These are phyloP conservation scores for Mortierella sp. DNA, from an alignment of 371 early-diverging fungal genomes.

Conservation along the genomic window DNA sequence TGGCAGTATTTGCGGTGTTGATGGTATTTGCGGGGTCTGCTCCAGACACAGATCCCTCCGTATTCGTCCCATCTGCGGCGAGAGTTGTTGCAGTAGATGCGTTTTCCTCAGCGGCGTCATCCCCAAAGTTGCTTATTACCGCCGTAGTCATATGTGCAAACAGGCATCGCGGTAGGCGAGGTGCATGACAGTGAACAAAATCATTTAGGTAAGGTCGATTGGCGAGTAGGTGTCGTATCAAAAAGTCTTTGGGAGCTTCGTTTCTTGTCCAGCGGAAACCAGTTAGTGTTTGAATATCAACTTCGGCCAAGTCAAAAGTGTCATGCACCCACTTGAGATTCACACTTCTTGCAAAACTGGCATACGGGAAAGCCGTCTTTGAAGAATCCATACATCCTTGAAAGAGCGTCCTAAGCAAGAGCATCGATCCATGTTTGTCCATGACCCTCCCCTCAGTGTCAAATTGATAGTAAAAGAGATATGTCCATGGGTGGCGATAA, in stretches of 20 bases:
- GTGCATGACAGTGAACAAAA: constrained; percentile 50
- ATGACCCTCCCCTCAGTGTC: constrained; percentile 46
- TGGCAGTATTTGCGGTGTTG: constrained; percentile 23
- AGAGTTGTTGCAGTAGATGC: not conserved
- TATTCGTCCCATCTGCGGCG: constrained; percentile 4
- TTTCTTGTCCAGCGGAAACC: constrained; percentile 53
- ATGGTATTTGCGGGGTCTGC: constrained; percentile 17
- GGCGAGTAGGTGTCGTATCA: constrained; percentile 47
- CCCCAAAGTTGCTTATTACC: constrained; percentile 6
- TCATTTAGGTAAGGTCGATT: constrained; percentile 46
- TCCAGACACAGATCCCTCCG: constrained; percentile 12
- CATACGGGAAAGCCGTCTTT: constrained; percentile 35
- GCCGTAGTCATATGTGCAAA: constrained; percentile 32
- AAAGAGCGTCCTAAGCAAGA: constrained; percentile 51
- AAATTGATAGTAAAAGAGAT: constrained; percentile 49
- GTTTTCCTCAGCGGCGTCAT: constrained; percentile 11
- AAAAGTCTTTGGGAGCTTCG: constrained; percentile 47
- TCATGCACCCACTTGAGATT: constrained; percentile 56
- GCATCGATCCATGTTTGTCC: constrained; percentile 52
- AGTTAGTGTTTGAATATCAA: constrained; percentile 46
- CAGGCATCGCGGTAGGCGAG: constrained; percentile 42
- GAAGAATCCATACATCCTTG: constrained; percentile 46
- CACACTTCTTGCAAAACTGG: constrained; percentile 51
- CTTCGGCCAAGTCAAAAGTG: constrained; percentile 52
- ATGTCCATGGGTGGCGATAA: constrained; percentile 55